These are phyloP conservation scores for Vitis rupestris DNA, from an alignment of 164 flowering plant genomes.

Conservation along the genomic window DNA sequence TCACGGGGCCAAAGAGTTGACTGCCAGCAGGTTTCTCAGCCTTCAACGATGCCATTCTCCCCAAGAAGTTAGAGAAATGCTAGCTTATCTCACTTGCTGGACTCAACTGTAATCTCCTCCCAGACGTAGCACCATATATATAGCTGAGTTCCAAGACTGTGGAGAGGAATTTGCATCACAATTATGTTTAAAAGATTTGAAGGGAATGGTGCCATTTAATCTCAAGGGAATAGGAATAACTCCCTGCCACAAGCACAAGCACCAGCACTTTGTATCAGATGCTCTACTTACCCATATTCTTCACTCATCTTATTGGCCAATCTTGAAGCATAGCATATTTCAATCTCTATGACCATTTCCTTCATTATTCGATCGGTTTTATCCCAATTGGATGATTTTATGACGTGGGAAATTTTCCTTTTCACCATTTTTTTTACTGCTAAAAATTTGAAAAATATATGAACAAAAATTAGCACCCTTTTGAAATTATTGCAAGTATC, in stretches of 20 bases:
- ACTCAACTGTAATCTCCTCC: not conserved
- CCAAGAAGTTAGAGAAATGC: not conserved
- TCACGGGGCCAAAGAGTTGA: conserved; percentile 34
- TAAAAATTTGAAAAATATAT: no score
- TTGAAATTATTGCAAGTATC: no score
- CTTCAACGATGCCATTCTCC: conserved; percentile 48
- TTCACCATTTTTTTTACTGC: no score
- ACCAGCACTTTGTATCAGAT: conserved; percentile 2
- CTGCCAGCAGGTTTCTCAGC: conserved; percentile 42
- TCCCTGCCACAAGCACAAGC: no score
- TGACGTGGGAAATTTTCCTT: no score
- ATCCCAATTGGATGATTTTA: no score
- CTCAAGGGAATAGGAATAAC: not conserved
- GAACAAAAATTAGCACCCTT: no score
- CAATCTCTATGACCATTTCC: no score
- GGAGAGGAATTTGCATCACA: conserved; percentile 2
- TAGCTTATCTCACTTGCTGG: no score
- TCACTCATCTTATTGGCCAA: no score
- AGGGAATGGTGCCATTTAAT: not conserved
- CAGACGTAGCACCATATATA: not conserved
- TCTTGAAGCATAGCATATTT: no score
- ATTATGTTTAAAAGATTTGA: not conserved
- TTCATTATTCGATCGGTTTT: no score
- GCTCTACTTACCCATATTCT: not conserved
- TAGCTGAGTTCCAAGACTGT: not conserved